phyloP scores from a whole-genome alignment of 305 asterid species.

The Fraxinus dipetala region DNA sequence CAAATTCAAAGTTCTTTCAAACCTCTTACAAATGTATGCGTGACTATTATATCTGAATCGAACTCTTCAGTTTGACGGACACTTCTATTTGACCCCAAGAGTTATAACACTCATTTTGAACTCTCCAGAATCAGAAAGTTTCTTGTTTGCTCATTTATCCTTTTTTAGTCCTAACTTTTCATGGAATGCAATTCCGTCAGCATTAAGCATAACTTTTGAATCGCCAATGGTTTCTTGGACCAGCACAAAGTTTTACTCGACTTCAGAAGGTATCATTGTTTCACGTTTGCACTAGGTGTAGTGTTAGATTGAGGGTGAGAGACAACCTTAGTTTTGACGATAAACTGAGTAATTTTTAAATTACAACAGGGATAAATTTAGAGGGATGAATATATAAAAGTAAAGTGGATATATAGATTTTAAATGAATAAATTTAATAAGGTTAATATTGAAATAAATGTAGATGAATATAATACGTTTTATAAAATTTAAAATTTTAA shows the following conservation, averaged over 20 bases:
- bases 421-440: too few relatives aligned
- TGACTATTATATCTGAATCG: too few relatives aligned
- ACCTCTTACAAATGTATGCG: too few relatives aligned
- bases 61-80: too few relatives aligned
- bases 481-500: too few relatives aligned
- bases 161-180: conserved; percentile 28
- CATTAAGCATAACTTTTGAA: not conserved
- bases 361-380: too few relatives aligned
- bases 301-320: conserved; percentile 50
- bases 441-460: too few relatives aligned
- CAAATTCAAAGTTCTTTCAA: too few relatives aligned
- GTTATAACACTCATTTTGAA: conserved; percentile 48
- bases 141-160: conserved; percentile 30
- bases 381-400: too few relatives aligned
- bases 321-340: conserved; percentile 22
- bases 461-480: too few relatives aligned
- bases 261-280: conserved; percentile 14
- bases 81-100: conserved; percentile 19
- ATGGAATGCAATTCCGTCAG: not conserved
- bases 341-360: too few relatives aligned
- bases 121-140: conserved; percentile 28
- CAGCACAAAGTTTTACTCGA: not conserved
- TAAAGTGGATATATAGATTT: too few relatives aligned
- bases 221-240: not conserved
- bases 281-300: conserved; percentile 41